Evolutionary conservation across 306 rosid species (phyloP).

Genomic region (Myrica gale): DNA sequence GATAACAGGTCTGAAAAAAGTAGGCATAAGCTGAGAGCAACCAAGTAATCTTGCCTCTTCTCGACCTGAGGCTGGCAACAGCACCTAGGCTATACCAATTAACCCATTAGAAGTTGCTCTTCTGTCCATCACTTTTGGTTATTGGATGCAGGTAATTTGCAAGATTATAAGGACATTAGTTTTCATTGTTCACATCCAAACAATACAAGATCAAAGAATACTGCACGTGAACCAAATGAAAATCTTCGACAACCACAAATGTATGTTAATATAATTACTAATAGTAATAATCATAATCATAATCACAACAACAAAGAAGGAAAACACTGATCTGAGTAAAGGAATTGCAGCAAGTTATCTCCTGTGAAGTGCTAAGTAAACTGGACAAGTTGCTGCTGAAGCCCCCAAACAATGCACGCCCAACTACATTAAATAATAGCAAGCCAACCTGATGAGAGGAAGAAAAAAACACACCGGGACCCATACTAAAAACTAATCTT

Average conservation of each 20-base stretch:
- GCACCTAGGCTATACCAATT: not conserved
- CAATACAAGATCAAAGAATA: not conserved
- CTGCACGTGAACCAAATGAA: not conserved
- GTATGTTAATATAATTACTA: not conserved
- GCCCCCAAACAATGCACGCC: constrained; percentile 65
- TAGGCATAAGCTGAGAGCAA: not conserved
- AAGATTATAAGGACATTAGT: not conserved
- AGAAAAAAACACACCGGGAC: too few species aligned
- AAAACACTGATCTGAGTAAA: constrained; percentile 59
- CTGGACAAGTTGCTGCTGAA: constrained; percentile 47
- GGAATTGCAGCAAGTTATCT: constrained; percentile 41
- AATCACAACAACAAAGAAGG: not conserved
- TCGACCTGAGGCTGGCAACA: not conserved
- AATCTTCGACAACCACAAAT: not conserved
- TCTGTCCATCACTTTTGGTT: not conserved
- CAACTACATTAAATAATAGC: constrained; percentile 28
- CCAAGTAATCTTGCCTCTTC: not conserved
- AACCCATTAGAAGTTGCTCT: not conserved
- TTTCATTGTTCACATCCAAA: not conserved
- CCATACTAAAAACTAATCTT: too few species aligned
- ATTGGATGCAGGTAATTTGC: not conserved
- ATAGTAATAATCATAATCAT: not conserved
- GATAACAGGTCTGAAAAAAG: not conserved
- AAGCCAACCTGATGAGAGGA: too few species aligned
- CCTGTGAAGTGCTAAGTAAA: constrained; percentile 43